A percentile compares a stretch with the other conserved stretches of the same genome.
phyloP scores from a whole-genome alignment of 129 eudicot genomes.

The Saposhnikovia divaricata region DNA sequence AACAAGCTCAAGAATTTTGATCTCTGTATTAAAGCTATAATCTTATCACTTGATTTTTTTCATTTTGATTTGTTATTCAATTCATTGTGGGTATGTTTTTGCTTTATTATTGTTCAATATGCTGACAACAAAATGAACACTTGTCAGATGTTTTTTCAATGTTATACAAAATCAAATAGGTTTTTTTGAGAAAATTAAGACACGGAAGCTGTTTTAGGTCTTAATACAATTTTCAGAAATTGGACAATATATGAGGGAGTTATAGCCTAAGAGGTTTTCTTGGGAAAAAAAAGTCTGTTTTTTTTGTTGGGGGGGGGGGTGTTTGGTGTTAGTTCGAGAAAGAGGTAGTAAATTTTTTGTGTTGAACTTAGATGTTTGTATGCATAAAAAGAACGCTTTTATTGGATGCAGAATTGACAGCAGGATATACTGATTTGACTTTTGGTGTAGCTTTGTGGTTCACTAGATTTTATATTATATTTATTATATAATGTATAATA shows the following conservation, averaged over 20 bases:
- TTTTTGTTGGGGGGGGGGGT: not conserved
- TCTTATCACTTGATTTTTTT: not conserved
- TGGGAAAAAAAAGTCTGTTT: not conserved
- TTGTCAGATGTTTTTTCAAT: not conserved
- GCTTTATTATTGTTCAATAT: not conserved
- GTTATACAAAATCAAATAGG: not conserved
- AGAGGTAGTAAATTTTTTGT: not conserved
- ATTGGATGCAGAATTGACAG: not conserved
- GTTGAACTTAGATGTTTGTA: not conserved
- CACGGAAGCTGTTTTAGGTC: not conserved
- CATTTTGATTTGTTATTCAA: not conserved
- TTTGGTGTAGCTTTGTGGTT: not conserved
- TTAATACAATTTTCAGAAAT: not conserved
- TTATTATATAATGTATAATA: not conserved
- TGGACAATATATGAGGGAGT: not conserved
- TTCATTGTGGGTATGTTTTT: not conserved
- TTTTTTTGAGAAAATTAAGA: not conserved
- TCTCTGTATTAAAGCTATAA: not conserved
- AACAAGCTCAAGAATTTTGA: not conserved
- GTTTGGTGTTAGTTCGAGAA: not conserved
- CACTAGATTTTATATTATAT: not conserved
- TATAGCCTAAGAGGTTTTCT: not conserved
- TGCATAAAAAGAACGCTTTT: not conserved
- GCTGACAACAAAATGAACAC: no score
- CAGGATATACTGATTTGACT: not conserved